phyloP scores from a whole-genome alignment of 371 early-diverging fungal genomes.

The Mortierella sp. region DNA sequence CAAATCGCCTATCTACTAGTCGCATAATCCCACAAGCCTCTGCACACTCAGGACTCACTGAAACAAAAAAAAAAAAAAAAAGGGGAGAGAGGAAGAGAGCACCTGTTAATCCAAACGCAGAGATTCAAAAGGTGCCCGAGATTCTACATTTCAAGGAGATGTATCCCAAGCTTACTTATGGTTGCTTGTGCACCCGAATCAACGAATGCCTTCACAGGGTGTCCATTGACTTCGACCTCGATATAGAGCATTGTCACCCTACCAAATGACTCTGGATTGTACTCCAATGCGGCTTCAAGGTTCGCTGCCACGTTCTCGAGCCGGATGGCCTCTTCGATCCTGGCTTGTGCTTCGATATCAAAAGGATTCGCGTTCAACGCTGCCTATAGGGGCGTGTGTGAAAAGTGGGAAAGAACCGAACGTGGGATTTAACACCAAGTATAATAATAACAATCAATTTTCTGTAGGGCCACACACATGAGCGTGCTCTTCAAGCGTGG shows the following conservation, averaged over 20 bases:
- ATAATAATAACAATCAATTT: too few species aligned
- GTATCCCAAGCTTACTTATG: conserved; percentile 76
- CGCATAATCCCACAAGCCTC: conserved; percentile 85
- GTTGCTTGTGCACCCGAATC: conserved; percentile 97
- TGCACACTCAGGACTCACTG: conserved; percentile 82
- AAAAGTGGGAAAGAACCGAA: too few species aligned
- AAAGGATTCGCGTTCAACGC: conserved; percentile 79
- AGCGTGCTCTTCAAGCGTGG: too few species aligned
- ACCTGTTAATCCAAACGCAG: too few species aligned
- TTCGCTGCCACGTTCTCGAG: conserved; percentile 85
- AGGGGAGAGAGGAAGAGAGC: background rate
- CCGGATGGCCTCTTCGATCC: conserved; percentile 88
- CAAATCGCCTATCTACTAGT: conserved; percentile 86
- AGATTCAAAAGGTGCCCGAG: too few species aligned
- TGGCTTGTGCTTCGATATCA: conserved; percentile 86
- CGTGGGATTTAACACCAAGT: too few species aligned
- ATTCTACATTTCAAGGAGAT: conserved; percentile 4
- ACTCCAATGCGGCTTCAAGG: conserved; percentile 88
- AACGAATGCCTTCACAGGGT: conserved; percentile 88
- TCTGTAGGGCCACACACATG: too few species aligned
- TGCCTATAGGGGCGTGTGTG: conserved; percentile 18
- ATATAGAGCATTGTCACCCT: conserved; percentile 90
- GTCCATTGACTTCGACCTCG: conserved; percentile 83
- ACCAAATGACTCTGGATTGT: conserved; percentile 93
- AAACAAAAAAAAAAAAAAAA: background rate